Base-by-base conservation (phyloP, 1,284 basidiomycete species). In the Fomitopsis pinicola region DNA sequence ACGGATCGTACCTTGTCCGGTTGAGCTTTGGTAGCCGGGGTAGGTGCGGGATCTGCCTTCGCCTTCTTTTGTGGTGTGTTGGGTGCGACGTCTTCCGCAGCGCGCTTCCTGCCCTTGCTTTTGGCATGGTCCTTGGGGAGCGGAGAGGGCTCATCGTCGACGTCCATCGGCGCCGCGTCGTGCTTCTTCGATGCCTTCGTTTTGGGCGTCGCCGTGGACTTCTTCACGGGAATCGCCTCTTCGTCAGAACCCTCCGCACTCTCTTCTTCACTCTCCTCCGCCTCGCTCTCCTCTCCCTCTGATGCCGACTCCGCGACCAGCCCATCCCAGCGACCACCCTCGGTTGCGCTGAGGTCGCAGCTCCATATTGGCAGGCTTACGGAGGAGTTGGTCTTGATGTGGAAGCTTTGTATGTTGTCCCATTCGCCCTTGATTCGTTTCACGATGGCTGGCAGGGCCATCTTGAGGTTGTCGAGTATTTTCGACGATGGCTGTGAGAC, bases 361-460 rank as follows among this genome's bases (percentile, higher is more conserved):
- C 82, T 86, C 94, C 95, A 99, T 67, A 99, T 87, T 1, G 97
- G 97, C 35, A 99, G 77, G 64, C 91, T 87, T n/a, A 88, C 81
- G 57, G 90, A 93, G 19, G 84, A 85, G 66, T 87, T 92, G 3
- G 95, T 97, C 78, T 99, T 99, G 78, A 99, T 87, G 66, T 95
- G 85, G 33, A 99, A 75, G 63, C 86, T 89, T 69, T 97, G 94
- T 55, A 99, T 80, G 72, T 98, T 98, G 60, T 91, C 88, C 96
- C 96, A 98, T 26, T 87, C 90, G 55, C 88, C 92, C 64, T 86
- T 83, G 66, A 98, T 84, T 57, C 82, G 80, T 62, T 80, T 76
- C 42, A 89, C 83, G 61, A 97, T 78, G n/a, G 82, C 83, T 2
- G 97, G 95, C 1, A 98, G 77, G 1, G 92, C 91, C 8, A 82